Base-by-base conservation (phyloP, 2,329 filamentous ascomycete species). In the Phaeosphaeriaceae sp. region DNA sequence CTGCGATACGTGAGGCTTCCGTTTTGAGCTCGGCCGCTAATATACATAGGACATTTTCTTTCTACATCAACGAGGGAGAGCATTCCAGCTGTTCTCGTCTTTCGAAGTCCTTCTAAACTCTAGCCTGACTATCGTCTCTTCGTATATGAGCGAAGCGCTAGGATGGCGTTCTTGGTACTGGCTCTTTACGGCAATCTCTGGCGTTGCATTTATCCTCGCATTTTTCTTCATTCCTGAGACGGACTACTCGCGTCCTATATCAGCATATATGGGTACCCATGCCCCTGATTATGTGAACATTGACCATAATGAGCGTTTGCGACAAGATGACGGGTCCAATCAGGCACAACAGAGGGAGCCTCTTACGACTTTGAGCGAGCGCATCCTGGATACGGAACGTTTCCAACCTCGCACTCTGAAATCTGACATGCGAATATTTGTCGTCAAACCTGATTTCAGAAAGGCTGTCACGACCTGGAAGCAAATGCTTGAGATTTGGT, bases 201-300 rank as follows among this genome's bases (percentile, higher is more conserved):
- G 50, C 16, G 37, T 53, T 20, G 38, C 29, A n/a, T 49, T 53
- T 35, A 32, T 53, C 23, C 42, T 53, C 16, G 33, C 41, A 32
- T 49, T 49, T 34, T 12, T 53, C 18, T 46, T 49, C 23, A 36
- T 53, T 3, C 50, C 50, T 7, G 50, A 53, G 29, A 49, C 50
- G 12, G 41, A 34, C 29, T 53, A 49, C 37, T 16, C 44, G 20
- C 50, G 50, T 15, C 46, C 50, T 6, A 15, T 46, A 6, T 30
- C 40, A 4, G 50, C 50, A 21, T 53, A 49, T 33, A 42, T 41
- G 30, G 50, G 50, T 16, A 40, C 47, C 15, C 18, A 39, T 16
- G 20, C 46, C n/a, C 38, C 46, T 21, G 33, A 48, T 12, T 46
- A 46, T 36, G 35, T 23, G 5, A 36, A 42, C 28, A 42, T 48